Conservation (phyloP, 2,329 filamentous ascomycete genomes). For the Xylariaceae sp. region DNA sequence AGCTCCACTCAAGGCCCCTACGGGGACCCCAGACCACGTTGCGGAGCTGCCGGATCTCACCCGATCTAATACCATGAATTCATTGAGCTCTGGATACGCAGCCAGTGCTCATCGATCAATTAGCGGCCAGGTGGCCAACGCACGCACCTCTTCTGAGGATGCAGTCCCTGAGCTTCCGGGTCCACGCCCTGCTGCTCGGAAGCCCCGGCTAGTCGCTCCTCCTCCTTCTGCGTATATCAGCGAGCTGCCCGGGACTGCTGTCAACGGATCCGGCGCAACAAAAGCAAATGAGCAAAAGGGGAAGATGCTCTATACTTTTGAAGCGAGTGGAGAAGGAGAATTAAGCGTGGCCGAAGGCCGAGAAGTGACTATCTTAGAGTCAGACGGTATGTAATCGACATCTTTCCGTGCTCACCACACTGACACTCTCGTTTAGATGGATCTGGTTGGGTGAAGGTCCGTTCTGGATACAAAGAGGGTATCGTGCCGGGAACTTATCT, state of each 20-base stretch:
- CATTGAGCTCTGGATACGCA: constrained; percentile 81
- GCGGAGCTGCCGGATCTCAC: constrained; percentile 65
- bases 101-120: constrained; percentile 73
- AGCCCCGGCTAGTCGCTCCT: constrained; percentile 77
- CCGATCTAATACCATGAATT: constrained; percentile 84
- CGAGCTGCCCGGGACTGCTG: constrained; percentile 53
- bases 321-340: constrained; percentile 76
- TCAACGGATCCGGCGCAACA: constrained; percentile 40
- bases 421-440: constrained; percentile 59
- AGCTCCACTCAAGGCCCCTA: constrained; percentile 47
- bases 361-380: constrained; percentile 73
- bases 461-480: constrained; percentile 69
- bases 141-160: constrained; percentile 50
- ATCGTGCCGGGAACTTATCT: constrained; percentile 85
- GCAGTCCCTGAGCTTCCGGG: constrained; percentile 42
- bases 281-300: constrained; percentile 59
- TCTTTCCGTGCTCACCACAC: constrained; percentile 21
- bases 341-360: constrained; percentile 73
- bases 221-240: constrained; percentile 78
- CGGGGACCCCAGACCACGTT: constrained; percentile 46
- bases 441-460: constrained; percentile 85
- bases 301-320: constrained; percentile 87
- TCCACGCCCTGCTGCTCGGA: constrained; percentile 51
- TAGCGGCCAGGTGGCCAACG: constrained; percentile 48
- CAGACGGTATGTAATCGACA: constrained; percentile 68